Percentiles rank a stretch among this genome's conserved stretches.
Conservation (phyloP, 1,284 basidiomycete species). For the Sporisorium scitamineum region DNA sequence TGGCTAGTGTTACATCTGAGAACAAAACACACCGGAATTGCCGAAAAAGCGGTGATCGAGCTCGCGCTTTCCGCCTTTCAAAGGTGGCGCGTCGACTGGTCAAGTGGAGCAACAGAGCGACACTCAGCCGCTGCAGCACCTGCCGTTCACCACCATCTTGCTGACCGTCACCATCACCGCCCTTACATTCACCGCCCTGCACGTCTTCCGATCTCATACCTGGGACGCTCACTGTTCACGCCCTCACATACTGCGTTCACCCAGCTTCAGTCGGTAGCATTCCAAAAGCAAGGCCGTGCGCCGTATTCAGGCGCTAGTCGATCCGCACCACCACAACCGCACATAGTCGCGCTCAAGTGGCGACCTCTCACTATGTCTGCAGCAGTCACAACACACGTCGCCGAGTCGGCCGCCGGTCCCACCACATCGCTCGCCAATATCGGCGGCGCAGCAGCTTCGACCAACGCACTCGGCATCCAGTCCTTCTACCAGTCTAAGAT, state of each 20-base stretch:
- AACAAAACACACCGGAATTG: background rate
- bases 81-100: conserved; percentile 38
- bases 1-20: background rate
- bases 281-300: background rate
- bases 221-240: background rate
- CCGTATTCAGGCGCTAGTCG: background rate
- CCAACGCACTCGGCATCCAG: conserved; percentile 70
- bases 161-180: conserved; percentile 5
- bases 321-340: background rate
- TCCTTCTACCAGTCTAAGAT: conserved; percentile 97
- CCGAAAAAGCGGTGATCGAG: conserved; percentile 25
- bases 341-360: background rate
- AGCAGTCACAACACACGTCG: conserved; percentile 40
- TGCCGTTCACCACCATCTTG: conserved; percentile 2
- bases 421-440: conserved; percentile 33
- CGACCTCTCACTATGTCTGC: conserved; percentile 28
- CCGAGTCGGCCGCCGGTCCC: conserved; percentile 22
- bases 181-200: background rate
- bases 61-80: conserved; percentile 5
- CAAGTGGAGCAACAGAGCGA: conserved; percentile 30
- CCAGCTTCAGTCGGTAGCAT: too few relatives aligned
- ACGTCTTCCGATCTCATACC: background rate
- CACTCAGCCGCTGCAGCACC: background rate
- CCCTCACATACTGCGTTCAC: too few relatives aligned
- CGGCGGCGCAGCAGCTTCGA: conserved; percentile 45